Percentiles rank a stretch among this genome's conserved stretches.
These are phyloP conservation scores for Ascochyta fabae DNA, from an alignment of 2,329 filamentous ascomycete genomes.

Conservation along the genomic window DNA sequence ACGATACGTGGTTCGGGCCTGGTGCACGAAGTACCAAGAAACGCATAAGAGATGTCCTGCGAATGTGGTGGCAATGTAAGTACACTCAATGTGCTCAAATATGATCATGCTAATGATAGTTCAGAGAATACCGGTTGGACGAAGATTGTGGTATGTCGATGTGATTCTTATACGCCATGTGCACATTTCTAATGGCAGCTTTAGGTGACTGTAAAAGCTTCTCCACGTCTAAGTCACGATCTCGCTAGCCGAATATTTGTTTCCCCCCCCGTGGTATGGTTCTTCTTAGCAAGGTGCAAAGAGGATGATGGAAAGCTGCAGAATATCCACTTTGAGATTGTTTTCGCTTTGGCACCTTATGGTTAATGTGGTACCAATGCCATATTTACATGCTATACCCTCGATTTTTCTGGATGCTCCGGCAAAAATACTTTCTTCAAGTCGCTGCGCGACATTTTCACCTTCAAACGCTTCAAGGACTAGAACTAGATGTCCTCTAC, in stretches of 20 bases:
- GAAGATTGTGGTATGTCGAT: constrained; percentile 55
- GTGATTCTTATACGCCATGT: neutral
- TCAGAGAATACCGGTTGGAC: constrained; percentile 55
- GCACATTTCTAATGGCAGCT: constrained; percentile 17
- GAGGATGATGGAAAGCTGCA: constrained; percentile 32
- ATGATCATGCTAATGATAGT: constrained; percentile 15
- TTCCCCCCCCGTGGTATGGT: constrained; percentile 20
- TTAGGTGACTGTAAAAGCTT: constrained; percentile 47
- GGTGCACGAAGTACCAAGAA: constrained; percentile 61
- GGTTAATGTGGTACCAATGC: constrained; percentile 32
- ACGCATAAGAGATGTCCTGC: constrained; percentile 63
- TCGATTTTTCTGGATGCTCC: neutral
- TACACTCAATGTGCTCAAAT: neutral
- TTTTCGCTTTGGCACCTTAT: constrained; percentile 28
- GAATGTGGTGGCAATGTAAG: constrained; percentile 61
- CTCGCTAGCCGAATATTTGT: constrained; percentile 9
- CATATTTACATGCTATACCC: neutral
- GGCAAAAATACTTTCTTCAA: neutral
- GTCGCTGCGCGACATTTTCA: neutral
- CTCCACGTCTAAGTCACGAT: constrained; percentile 26
- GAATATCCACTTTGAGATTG: constrained; percentile 43
- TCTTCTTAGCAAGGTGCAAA: constrained; percentile 42
- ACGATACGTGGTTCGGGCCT: constrained; percentile 62
- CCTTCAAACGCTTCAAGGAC: neutral
- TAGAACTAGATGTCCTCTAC: neutral